Base-by-base conservation (phyloP, 805 yeast species). In the Saturnispora quitensis region DNA sequence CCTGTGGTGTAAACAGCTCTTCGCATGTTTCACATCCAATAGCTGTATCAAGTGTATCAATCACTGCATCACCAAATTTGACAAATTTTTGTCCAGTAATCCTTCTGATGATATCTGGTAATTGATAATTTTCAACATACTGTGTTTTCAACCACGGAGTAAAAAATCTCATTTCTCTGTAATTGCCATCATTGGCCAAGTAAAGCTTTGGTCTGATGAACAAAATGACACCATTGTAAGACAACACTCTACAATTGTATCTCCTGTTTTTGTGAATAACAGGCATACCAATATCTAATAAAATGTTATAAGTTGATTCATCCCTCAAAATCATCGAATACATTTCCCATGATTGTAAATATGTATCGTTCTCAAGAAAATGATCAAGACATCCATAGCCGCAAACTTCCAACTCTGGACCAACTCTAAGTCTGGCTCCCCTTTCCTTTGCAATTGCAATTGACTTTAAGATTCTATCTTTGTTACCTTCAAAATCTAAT, bases 21-120 rank as follows among this genome's bases (percentile, higher is more conserved):
- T 93, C 99, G 67, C 99, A 93, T 0, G 99, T 95, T 68, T 93
- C 99, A 44, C 91, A 88, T n/a, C 99, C 99, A 51, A 93, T 75
- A 43, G 85, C 82, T 0, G 98, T 89, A 61, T 90, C 97, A 53
- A 80, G 64, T 1, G 97, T 86, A 49, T 85, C 80, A 43, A 93
- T 72, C 4, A 88, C 86, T 51, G 95, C 95, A 72, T 93, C 98
- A 48, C 99, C 99, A 68, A 93, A 82, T 28, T 77, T 78, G 12
- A 72, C 67, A 25, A 67, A 56, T 5, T 47, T 34, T 66, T 89
- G 96, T 17, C 82, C 84, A 0, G 90, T 80, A 45, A 84, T 65
- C 55, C 74, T 73, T 55, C 79, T 80, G 50, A 93, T 80, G 58
- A 72, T 63, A 50, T 82, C 74, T 3, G 99, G 99, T 53, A 95